Evolutionary conservation across 176 grass and related monocot genomes (phyloP).

Genomic region (Areca catechu): DNA sequence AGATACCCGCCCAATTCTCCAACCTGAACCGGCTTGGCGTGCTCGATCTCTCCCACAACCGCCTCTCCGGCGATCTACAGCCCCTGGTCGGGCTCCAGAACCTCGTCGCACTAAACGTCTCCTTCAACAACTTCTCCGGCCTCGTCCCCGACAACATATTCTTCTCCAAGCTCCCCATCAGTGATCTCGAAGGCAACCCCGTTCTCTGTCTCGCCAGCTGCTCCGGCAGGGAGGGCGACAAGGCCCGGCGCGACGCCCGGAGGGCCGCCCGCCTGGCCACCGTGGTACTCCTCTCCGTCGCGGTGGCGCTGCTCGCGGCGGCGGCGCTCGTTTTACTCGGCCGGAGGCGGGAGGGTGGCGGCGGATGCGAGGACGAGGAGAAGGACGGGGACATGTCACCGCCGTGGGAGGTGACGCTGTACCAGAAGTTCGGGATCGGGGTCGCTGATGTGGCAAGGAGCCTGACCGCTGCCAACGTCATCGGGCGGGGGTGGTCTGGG

Average conservation of each 20-base stretch:
- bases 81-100: conserved; percentile 41
- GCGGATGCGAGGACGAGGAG: conserved; percentile 21
- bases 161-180: conserved; percentile 69
- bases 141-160: conserved; percentile 52
- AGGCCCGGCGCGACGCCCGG: conserved; percentile 1
- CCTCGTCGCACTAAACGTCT: conserved; percentile 58
- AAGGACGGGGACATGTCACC: conserved; percentile 73
- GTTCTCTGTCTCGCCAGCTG: conserved; percentile 52
- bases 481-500: conserved; percentile 79
- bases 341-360: background rate
- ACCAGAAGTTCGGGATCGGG: conserved; percentile 87
- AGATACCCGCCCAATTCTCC: conserved; percentile 43
- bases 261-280: conserved; percentile 37
- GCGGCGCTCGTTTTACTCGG: conserved; percentile 11
- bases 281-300: conserved; percentile 44
- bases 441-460: conserved; percentile 58
- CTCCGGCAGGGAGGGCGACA: conserved; percentile 25
- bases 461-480: conserved; percentile 53
- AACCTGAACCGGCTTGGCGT: conserved; percentile 33
- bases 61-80: conserved; percentile 43
- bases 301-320: conserved; percentile 28
- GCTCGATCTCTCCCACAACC: conserved; percentile 62
- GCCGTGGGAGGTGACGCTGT: conserved; percentile 91
- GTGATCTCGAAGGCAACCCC: conserved; percentile 73
- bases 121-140: conserved; percentile 49